Evolutionary conservation across 805 yeast species (phyloP).

Genomic region (Pichia ethanolica): DNA sequence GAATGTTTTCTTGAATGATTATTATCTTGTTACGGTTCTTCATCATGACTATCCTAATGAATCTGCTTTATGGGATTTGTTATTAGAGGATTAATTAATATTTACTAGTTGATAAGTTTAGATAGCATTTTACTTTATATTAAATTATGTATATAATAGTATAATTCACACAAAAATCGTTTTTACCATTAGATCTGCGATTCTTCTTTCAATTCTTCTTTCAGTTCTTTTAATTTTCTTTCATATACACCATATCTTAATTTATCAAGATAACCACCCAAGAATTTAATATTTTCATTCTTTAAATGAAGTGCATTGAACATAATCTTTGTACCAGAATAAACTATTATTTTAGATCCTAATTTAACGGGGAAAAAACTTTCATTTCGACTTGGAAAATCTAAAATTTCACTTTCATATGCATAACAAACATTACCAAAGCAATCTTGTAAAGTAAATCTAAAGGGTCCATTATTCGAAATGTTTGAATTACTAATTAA

Average conservation of each 20-base stretch:
- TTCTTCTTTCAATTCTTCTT: constrained; percentile 17
- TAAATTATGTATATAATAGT: too few species aligned
- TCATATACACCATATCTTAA: constrained; percentile 21
- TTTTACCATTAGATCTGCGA: not conserved
- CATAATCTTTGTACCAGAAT: constrained; percentile 37
- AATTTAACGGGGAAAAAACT: constrained; percentile 33
- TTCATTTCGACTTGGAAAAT: constrained; percentile 32
- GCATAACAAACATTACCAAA: constrained; percentile 47
- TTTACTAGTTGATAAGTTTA: not conserved
- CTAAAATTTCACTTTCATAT: constrained; percentile 46
- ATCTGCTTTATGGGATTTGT: constrained; percentile 67
- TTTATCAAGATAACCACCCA: constrained; percentile 25
- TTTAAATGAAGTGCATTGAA: constrained; percentile 39
- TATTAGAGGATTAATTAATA: constrained; percentile 26
- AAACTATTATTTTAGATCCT: constrained; percentile 53
- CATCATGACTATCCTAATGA: constrained; percentile 77
- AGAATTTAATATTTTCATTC: constrained; percentile 14
- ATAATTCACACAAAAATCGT: not conserved
- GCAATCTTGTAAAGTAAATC: constrained; percentile 51
- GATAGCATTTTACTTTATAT: too few species aligned
- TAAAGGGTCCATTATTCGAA: constrained; percentile 25
- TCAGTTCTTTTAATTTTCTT: constrained; percentile 34
- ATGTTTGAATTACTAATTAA: too few species aligned
- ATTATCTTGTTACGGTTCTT: constrained; percentile 74
- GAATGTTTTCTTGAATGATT: constrained; percentile 50